Evolutionary conservation across 108 stramenopile genomes (phyloP).

Genomic region (Nitzschia putrida): DNA sequence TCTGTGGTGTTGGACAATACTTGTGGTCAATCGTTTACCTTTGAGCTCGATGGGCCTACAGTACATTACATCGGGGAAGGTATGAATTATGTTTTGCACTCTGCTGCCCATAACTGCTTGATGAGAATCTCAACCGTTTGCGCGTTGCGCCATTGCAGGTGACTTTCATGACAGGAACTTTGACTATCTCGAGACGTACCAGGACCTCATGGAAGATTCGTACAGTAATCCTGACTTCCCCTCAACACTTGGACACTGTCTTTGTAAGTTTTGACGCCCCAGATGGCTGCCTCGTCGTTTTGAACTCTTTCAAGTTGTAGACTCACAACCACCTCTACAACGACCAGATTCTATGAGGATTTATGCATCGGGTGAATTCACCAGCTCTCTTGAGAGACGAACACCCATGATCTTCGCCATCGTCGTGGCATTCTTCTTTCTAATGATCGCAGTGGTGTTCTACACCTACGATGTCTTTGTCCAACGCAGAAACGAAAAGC

Average conservation of each 20-base stretch:
- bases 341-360: constrained; percentile 23
- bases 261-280: neutral
- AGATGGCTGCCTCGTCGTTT: neutral
- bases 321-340: constrained; percentile 1
- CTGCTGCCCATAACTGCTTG: too few relatives aligned
- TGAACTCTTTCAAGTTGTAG: too few relatives aligned
- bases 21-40: constrained; percentile 11
- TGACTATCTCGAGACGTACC: neutral
- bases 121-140: too few relatives aligned
- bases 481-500: constrained; percentile 1
- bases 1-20: constrained; percentile 10
- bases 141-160: neutral
- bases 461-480: constrained; percentile 25
- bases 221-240: neutral
- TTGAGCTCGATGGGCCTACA: neutral
- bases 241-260: neutral
- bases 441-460: constrained; percentile 19
- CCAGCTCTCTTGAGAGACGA: too few relatives aligned
- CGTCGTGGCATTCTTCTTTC: constrained; percentile 44
- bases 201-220: constrained; percentile 2
- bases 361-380: constrained; percentile 6
- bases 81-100: too few relatives aligned
- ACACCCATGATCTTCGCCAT: constrained; percentile 41
- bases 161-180: constrained; percentile 13
- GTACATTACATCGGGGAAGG: neutral